Conservation (phyloP, 495 filamentous ascomycete species). For the Xylaria curta region DNA sequence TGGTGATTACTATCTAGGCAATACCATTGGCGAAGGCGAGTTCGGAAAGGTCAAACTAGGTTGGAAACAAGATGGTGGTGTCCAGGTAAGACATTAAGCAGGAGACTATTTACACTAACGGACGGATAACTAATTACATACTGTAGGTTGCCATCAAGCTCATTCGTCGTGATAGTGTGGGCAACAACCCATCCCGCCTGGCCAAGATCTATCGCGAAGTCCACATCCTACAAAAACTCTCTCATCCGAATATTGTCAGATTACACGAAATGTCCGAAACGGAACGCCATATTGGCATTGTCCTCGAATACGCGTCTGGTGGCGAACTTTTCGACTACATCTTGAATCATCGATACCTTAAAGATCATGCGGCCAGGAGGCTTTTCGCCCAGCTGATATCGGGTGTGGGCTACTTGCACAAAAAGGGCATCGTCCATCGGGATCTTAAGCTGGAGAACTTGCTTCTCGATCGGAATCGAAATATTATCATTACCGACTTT, state of each 20-base stretch:
- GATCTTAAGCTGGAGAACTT: constrained; percentile 98
- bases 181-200: constrained; percentile 82
- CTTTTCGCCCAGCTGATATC: constrained; percentile 96
- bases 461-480: constrained; percentile 91
- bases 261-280: constrained; percentile 99
- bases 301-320: constrained; percentile 96
- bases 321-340: constrained; percentile 99
- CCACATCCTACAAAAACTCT: constrained; percentile 81
- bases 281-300: constrained; percentile 94
- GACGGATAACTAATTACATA: constrained; percentile 22
- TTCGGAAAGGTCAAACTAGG: constrained; percentile 99
- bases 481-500: constrained; percentile 99
- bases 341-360: constrained; percentile 92
- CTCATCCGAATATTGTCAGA: constrained; percentile 95
- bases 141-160: constrained; percentile 93
- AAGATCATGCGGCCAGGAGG: constrained; percentile 86
- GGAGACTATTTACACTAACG: neutral
- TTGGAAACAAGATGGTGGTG: constrained; percentile 95
- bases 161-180: constrained; percentile 87
- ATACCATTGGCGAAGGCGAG: constrained; percentile 97
- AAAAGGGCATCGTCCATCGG: constrained; percentile 98
- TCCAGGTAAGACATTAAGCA: constrained; percentile 61
- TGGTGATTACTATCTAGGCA: constrained; percentile 92
- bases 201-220: constrained; percentile 99
- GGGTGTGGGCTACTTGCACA: constrained; percentile 96